Evolutionary conservation across 2,329 filamentous ascomycete species (phyloP).

Genomic region (Fusarium sororula): DNA sequence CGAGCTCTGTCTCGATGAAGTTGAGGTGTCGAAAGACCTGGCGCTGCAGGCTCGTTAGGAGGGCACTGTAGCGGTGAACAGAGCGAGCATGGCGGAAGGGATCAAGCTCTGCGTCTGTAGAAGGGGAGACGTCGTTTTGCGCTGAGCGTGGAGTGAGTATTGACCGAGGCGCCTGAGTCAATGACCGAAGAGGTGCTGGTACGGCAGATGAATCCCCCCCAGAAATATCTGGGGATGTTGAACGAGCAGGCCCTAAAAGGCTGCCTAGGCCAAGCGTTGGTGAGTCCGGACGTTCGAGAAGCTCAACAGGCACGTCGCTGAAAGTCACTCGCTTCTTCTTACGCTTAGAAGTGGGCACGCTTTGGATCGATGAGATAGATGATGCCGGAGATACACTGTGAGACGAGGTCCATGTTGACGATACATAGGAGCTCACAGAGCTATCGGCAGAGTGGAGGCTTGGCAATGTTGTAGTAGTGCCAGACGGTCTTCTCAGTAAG

Average conservation of each 20-base stretch:
- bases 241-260: constrained; percentile 43
- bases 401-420: constrained; percentile 35
- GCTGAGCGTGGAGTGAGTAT: constrained; percentile 27
- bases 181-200: constrained; percentile 6
- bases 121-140: constrained; percentile 8
- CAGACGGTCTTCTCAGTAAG: constrained; percentile 52
- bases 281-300: constrained; percentile 66
- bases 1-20: constrained; percentile 54
- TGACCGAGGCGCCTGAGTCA: constrained; percentile 28
- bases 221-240: constrained; percentile 36
- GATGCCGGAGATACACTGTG: constrained; percentile 37
- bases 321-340: constrained; percentile 56
- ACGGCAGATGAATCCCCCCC: not conserved
- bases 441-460: constrained; percentile 54
- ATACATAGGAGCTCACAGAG: constrained; percentile 54
- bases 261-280: constrained; percentile 67
- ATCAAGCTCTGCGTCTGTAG: constrained; percentile 39
- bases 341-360: constrained; percentile 34
- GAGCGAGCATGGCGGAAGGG: constrained; percentile 54
- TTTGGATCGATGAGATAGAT: constrained; percentile 55
- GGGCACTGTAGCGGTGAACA: constrained; percentile 59
- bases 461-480: constrained; percentile 46
- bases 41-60: constrained; percentile 57
- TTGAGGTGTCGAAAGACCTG: constrained; percentile 61
- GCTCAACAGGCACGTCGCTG: constrained; percentile 49